Evolutionary conservation across 2,329 filamentous ascomycete species (phyloP), one percentile per base, ranked within the genome.

Genomic region (Sarocladium oryzae): DNA sequence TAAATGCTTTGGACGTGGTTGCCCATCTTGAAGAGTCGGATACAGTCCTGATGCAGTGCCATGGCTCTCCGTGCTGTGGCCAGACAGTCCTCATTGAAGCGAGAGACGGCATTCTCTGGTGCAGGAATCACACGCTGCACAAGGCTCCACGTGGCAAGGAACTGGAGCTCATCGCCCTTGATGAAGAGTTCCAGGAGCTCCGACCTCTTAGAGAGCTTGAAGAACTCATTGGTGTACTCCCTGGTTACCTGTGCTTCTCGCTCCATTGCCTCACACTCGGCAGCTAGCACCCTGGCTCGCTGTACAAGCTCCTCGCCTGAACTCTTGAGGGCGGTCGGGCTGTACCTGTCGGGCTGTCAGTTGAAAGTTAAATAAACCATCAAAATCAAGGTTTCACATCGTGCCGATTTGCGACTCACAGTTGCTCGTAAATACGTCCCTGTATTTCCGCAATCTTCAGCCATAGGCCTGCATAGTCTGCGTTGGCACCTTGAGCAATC

Each of bases 361-460:
- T n/a, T n/a, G n/a, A n/a, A n/a, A n/a, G n/a, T n/a, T n/a, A n/a
- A n/a, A n/a, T n/a, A n/a, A n/a, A n/a, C n/a, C n/a, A n/a, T n/a
- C n/a, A n/a, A n/a, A n/a, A n/a, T n/a, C n/a, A n/a, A n/a, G n/a
- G n/a, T n/a, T n/a, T n/a, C n/a, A n/a, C n/a, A n/a, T n/a, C n/a
- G n/a, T n/a, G n/a, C n/a, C n/a, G n/a, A n/a, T n/a, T n/a, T n/a
- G n/a, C 13, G 28, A 57, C 66, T 45, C 46, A 70, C 63, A 73
- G 45, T 46, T 76, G 66, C 56, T 81, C 75, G 56, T 85, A 86
- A 4, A 82, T 74, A 13, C 76, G 69, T 13, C 80, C 78, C 55
- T 84, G 77, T 9, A 86, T 70, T 21, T 72, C 73, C 8, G 78
- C 75, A 6, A 79, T 70, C 23, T 69, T 69, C 36, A 83, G 72